A percentile compares a stretch with the other conserved stretches of the same genome.
Evolutionary conservation across 306 rosid species (phyloP).

Genomic region (Pueraria montana): DNA sequence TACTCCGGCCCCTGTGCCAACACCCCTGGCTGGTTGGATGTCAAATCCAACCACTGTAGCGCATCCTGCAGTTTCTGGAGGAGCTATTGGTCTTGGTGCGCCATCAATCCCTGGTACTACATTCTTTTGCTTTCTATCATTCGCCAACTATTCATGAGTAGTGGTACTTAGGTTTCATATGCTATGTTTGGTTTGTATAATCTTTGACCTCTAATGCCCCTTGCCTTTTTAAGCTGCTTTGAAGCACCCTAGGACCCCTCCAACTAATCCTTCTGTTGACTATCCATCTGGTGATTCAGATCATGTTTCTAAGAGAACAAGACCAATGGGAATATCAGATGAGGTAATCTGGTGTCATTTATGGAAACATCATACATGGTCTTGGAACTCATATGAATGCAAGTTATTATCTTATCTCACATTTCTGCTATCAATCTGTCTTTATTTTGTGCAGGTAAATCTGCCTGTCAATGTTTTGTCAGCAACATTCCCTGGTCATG

Average conservation of each 20-base stretch:
- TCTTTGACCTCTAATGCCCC: conserved; percentile 24
- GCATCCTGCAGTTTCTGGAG: conserved; percentile 87
- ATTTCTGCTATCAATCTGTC: conserved; percentile 25
- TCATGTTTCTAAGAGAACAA: conserved; percentile 85
- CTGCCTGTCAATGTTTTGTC: conserved; percentile 87
- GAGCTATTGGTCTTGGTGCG: conserved; percentile 90
- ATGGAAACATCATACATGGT: conserved; percentile 4
- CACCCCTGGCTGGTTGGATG: conserved; percentile 99
- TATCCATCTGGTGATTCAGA: conserved; percentile 95
- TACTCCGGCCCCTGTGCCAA: conserved; percentile 70
- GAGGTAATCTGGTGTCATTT: conserved; percentile 65
- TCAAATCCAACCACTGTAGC: conserved; percentile 88
- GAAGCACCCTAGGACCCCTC: conserved; percentile 97
- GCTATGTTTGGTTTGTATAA: conserved; percentile 28
- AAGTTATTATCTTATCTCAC: neutral
- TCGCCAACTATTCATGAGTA: conserved; percentile 28
- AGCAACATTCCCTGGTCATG: conserved; percentile 65
- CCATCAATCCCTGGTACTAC: conserved; percentile 89
- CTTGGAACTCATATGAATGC: neutral
- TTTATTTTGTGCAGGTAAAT: conserved; percentile 70
- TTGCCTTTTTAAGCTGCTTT: conserved; percentile 72
- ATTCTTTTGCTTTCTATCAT: conserved; percentile 46
- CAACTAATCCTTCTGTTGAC: conserved; percentile 91
- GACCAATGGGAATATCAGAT: conserved; percentile 84
- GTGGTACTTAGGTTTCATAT: conserved; percentile 31